Percentiles rank a stretch among this genome's conserved stretches.
Evolutionary conservation across 2,329 filamentous ascomycete species (phyloP).

Genomic region (Phaeosphaeria sp.): DNA sequence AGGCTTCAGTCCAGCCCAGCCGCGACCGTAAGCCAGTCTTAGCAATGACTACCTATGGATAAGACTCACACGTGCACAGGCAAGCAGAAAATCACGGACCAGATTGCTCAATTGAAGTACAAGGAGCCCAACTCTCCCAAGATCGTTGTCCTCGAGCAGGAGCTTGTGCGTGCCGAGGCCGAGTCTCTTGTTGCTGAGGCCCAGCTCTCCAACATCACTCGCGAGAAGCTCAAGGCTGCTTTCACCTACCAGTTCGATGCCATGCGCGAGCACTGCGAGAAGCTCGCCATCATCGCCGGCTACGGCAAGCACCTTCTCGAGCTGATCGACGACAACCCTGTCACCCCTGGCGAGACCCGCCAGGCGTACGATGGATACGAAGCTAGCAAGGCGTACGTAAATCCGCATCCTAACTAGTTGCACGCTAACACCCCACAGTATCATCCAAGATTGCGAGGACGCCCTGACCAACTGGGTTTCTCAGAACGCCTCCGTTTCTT

Average conservation of each 20-base stretch:
- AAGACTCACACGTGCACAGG: constrained; percentile 57
- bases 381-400: constrained; percentile 79
- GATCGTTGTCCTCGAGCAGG: constrained; percentile 97
- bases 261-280: constrained; percentile 95
- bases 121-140: constrained; percentile 98
- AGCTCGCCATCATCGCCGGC: constrained; percentile 95
- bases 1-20: constrained; percentile 97
- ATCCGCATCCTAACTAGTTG: neutral
- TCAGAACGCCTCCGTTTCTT: constrained; percentile 84
- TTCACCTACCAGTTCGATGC: constrained; percentile 99
- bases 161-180: constrained; percentile 96
- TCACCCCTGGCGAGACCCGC: constrained; percentile 95
- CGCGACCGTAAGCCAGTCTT: constrained; percentile 76
- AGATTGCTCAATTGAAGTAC: constrained; percentile 99
- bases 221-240: constrained; percentile 98
- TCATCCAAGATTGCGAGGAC: constrained; percentile 99
- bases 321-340: constrained; percentile 93
- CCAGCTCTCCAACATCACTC: constrained; percentile 98
- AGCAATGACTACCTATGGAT: neutral
- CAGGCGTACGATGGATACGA: constrained; percentile 98
- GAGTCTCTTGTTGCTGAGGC: constrained; percentile 99
- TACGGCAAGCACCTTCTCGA: constrained; percentile 99
- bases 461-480: constrained; percentile 96
- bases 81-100: constrained; percentile 99
- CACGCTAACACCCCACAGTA: constrained; percentile 56